phyloP scores from a whole-genome alignment of 2,329 filamentous ascomycete genomes.

The Monosporascus sp. region DNA sequence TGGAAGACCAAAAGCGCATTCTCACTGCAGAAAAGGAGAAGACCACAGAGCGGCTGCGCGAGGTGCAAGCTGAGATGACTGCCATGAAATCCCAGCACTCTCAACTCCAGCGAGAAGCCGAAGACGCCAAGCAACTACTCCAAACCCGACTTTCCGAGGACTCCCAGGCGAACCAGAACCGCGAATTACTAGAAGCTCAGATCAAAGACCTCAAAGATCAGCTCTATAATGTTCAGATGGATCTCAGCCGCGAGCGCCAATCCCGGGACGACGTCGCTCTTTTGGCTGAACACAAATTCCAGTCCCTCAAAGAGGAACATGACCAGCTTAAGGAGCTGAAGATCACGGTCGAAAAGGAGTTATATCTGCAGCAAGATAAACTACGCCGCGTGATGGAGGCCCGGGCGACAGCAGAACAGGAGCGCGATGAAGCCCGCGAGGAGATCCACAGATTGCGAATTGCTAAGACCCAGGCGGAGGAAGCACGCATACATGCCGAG shows the following conservation, averaged over 20 bases:
- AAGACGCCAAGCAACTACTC: conserved; percentile 79
- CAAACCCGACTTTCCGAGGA: conserved; percentile 88
- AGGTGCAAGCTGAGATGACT: conserved; percentile 82
- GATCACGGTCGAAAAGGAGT: conserved; percentile 95
- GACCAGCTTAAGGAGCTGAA: conserved; percentile 87
- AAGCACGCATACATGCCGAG: conserved; percentile 78
- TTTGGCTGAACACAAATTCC: conserved; percentile 82
- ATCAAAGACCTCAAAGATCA: conserved; percentile 82
- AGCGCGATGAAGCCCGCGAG: conserved; percentile 81
- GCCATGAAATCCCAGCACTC: conserved; percentile 78
- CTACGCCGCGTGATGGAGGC: conserved; percentile 81
- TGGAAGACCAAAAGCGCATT: conserved; percentile 72
- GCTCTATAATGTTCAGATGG: conserved; percentile 77
- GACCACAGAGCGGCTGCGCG: conserved; percentile 67
- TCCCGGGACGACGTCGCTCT: conserved; percentile 91
- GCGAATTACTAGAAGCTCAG: conserved; percentile 78
- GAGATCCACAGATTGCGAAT: conserved; percentile 79
- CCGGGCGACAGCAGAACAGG: conserved; percentile 71
- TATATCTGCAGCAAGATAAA: conserved; percentile 92
- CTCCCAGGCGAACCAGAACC: conserved; percentile 73
- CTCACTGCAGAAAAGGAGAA: conserved; percentile 74
- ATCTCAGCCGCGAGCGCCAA: conserved; percentile 85
- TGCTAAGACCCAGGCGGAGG: conserved; percentile 79
- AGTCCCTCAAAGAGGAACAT: conserved; percentile 77
- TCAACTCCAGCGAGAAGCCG: conserved; percentile 81